These are phyloP conservation scores for Zarea fungicola DNA, from an alignment of 2,329 filamentous ascomycete species.

Conservation along the genomic window DNA sequence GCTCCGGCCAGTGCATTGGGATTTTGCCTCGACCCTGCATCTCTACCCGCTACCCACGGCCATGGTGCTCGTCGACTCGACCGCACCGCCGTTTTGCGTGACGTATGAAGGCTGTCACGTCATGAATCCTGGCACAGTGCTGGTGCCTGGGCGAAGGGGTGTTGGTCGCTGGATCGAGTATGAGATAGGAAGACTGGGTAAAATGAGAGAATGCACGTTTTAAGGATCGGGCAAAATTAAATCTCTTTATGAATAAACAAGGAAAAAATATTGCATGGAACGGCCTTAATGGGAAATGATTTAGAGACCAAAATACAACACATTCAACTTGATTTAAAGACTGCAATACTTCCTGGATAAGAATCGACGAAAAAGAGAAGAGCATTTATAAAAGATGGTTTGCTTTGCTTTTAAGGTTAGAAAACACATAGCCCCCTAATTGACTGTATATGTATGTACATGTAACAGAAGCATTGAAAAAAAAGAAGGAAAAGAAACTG, in stretches of 20 bases:
- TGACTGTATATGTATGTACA: too few relatives aligned
- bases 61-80: slow-evolving; percentile 75
- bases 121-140: slow-evolving; percentile 80
- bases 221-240: too few relatives aligned
- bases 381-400: too few relatives aligned
- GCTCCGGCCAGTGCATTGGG: slow-evolving; percentile 82
- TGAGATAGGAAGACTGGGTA: slow-evolving; percentile 60
- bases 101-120: slow-evolving; percentile 96
- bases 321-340: too few relatives aligned
- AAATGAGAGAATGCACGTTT: slow-evolving; percentile 57
- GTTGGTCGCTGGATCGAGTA: slow-evolving; percentile 85
- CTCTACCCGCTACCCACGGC: slow-evolving; percentile 86
- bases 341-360: background rate
- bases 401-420: too few relatives aligned
- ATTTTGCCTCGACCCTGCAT: slow-evolving; percentile 69
- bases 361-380: too few relatives aligned
- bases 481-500: too few relatives aligned
- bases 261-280: background rate
- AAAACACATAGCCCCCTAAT: too few relatives aligned
- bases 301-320: too few relatives aligned
- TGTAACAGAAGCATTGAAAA: too few relatives aligned
- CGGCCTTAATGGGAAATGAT: background rate
- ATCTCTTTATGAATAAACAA: too few relatives aligned
- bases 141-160: slow-evolving; percentile 63
- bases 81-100: slow-evolving; percentile 75